These are phyloP conservation scores for Penicillium sp. DNA, from an alignment of 2,329 filamentous ascomycete genomes.

Conservation along the genomic window DNA sequence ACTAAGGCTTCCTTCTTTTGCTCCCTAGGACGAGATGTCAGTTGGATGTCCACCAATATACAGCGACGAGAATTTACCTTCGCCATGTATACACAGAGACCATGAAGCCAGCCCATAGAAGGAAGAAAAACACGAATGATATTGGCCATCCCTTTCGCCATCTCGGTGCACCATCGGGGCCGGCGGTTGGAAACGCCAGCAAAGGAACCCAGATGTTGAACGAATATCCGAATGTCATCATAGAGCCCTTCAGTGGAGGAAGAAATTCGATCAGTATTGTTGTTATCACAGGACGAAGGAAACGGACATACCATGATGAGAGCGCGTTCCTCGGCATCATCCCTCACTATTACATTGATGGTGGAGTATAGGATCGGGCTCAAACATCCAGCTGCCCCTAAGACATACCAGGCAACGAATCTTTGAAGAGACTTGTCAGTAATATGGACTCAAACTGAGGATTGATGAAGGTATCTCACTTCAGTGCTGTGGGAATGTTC, in stretches of 20 bases:
- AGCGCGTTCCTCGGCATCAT: conserved; percentile 40
- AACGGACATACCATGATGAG: conserved; percentile 25
- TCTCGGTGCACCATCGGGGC: conserved; percentile 41
- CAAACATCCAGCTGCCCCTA: conserved; percentile 39
- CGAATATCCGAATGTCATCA: conserved; percentile 49
- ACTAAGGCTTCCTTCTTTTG: conserved; percentile 3
- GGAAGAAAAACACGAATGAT: conserved; percentile 45
- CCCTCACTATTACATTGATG: conserved; percentile 43
- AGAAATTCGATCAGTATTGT: not conserved
- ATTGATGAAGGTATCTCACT: conserved; percentile 27
- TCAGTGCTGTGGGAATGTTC: conserved; percentile 50
- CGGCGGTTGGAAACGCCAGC: conserved; percentile 43
- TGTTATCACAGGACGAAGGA: too few species aligned
- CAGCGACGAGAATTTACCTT: conserved; percentile 6
- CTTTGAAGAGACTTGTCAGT: conserved; percentile 10
- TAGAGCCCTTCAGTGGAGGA: conserved; percentile 32
- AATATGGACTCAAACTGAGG: not conserved
- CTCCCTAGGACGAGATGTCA: not conserved
- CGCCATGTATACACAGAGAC: conserved; percentile 18
- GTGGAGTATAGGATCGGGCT: conserved; percentile 46
- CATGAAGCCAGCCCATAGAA: conserved; percentile 40
- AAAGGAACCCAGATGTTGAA: conserved; percentile 48
- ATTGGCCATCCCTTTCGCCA: conserved; percentile 52
- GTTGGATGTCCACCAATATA: not conserved
- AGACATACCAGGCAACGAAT: conserved; percentile 44